Evolutionary conservation across 2,329 filamentous ascomycete genomes (phyloP), one percentile per base, ranked within the genome.

Genomic region (Claviceps lovelessii): DNA sequence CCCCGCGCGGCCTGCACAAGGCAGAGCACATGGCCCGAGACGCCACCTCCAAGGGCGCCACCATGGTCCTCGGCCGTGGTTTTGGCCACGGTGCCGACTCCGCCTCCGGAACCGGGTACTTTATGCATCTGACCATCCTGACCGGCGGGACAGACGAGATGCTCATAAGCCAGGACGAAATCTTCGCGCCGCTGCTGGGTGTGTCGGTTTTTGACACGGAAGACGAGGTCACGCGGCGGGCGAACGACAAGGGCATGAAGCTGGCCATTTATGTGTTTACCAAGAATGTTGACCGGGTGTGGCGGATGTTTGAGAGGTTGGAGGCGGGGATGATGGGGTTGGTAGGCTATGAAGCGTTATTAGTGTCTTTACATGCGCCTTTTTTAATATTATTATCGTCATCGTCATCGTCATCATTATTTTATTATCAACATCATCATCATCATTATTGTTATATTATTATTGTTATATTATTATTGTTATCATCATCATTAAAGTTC

Each of bases 201-300:
- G 84, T 81, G 66, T 86, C 86, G 68, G 72, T 76, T 15, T 88
- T 88, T 64, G 76, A 85, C 35, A 81, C 77, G 0, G 85, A 89
- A 65, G 79, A 83, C 37, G 83, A 89, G 56, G 85, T 86, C 7
- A 76, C 87, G 9, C 71, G 77, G 54, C 70, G 83, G 54, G 85
- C 84, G 1, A 88, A 89, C 63, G 63, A 69, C 4, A 75, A 82
- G 0, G 81, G 85, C 57, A 84, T 88, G 49, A 85, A 85, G 1
- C 74, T 88, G 39, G 84, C 85, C 0, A 84, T 81, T 2, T 88
- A 88, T 68, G 86, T 86, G 68, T 88, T 83, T 68, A 84, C 69
- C 48, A 66, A 67, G 56, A 65, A 75, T 60, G 61, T 72, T n/a
- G 65, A 66, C 46, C 61, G 73, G 4, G 61, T 69, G 19, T 73